Evolutionary conservation across 306 rosid species (phyloP), one percentile per base, ranked within the genome.

Genomic region (Cicer arietinum): DNA sequence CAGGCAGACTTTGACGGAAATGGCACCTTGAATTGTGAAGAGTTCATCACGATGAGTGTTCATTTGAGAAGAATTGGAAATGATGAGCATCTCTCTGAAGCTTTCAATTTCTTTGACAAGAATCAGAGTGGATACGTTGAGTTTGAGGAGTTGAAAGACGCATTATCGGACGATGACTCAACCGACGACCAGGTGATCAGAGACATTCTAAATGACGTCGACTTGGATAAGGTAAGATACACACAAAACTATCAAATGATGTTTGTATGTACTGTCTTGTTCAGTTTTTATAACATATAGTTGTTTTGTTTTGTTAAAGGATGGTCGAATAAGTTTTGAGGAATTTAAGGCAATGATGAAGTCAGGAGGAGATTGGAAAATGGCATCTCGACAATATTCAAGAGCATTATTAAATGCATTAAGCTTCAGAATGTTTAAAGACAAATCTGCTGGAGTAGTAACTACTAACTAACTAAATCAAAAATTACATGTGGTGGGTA

Each of bases 1-100:
- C 86, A 94, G 98, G 98, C 97, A 80, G 97, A 94, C 68, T 37
- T 45, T 25, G 97, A 94, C 80, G 98, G 97, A 87, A 94, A 71
- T 7, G 98, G 98, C 75, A 79, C 88, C 64, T 79, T 94, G 12
- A 82, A 74, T 39, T 89, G 94, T 8, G 97, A 90, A 12, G 98
- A 94, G 81, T 94, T 94, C 69, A 89, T 90, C 61, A 80, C 91
- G 75, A 85, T 91, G 86, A 82, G 86, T 48, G 85, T 94, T 79
- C 94, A 91, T 73, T 41, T 94, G 71, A 89, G 80, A 74, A 91
- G 60, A 83, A 88, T 89, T 14, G 87, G 83, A 79, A 85, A 83
- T n/a, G 96, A 94, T 37, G 96, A 90, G 76, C 81, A 62, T 87
- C 93, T 94, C 8, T n/a, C 86, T 5, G 87, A 85, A 82, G 98